phyloP scores from a whole-genome alignment of 1,139 yeast genomes.

The Pichia sp. region DNA sequence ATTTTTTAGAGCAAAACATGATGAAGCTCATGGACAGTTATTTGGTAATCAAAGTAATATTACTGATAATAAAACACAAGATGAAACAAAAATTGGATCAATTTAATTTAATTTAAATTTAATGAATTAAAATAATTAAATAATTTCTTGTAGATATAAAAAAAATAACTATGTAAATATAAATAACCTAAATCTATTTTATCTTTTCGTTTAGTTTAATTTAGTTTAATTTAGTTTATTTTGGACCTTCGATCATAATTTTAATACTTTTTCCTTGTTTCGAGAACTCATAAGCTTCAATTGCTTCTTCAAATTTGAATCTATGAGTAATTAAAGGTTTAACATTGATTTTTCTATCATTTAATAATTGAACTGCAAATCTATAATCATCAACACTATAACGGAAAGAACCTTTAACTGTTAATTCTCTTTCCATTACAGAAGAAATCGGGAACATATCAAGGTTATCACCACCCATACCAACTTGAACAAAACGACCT shows the following conservation, averaged over 20 bases:
- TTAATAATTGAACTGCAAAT: conserved; percentile 62
- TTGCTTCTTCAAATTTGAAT: conserved; percentile 67
- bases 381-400: conserved; percentile 76
- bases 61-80: too few species aligned
- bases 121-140: too few species aligned
- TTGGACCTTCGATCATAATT: conserved; percentile 53
- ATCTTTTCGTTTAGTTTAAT: too few species aligned
- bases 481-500: conserved; percentile 54
- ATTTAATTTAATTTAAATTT: too few species aligned
- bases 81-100: neutral
- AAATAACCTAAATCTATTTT: neutral
- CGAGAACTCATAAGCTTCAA: conserved; percentile 72
- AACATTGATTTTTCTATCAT: conserved; percentile 55
- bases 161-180: neutral
- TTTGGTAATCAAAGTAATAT: conserved; percentile 17
- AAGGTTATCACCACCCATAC: conserved; percentile 44
- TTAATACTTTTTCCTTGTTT: conserved; percentile 50
- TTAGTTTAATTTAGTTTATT: too few species aligned
- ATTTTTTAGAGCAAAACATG: conserved; percentile 62
- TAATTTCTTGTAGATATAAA: too few species aligned
- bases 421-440: conserved; percentile 63
- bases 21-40: conserved; percentile 22
- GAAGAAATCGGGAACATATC: conserved; percentile 65
- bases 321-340: conserved; percentile 72
- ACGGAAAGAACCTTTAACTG: conserved; percentile 72